Base-by-base conservation (phyloP, 2,329 filamentous ascomycete genomes). In the Fusarium sambucinum region DNA sequence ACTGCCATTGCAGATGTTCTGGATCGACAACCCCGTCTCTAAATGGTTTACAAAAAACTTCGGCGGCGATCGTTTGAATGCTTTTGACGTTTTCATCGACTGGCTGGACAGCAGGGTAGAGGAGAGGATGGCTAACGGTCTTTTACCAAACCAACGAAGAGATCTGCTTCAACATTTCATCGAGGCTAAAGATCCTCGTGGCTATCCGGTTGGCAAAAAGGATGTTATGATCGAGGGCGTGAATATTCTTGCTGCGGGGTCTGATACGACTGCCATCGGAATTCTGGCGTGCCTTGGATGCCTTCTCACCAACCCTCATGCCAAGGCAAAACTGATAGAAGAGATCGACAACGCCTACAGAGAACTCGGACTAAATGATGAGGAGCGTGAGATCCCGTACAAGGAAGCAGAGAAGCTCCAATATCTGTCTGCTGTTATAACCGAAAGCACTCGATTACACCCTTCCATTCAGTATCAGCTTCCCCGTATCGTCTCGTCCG, bases 381-480 rank as follows among this genome's bases (percentile, higher is more conserved):
- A 55, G 42, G 37, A 53, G 3, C 63, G 63, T 9, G 47, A 67
- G 13, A 57, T 67, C 13, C 51, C 48, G 4, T 64, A 57, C 40
- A 67, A 61, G 23, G 52, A 67, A 25, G 55, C 60, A 3, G 63
- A 52, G 14, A 57, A 52, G 7, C 29, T 67, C 8, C 52, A 55
- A 2, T 64, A 61, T 25, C 44, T 67, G 16, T 59, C 52, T 17
- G 52, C 60, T 6, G 52, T 67, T 16, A 19, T 64, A 4, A 27
- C 19, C 8, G 63, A 67, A 23, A 67, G 63, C 14, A 59, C 50
- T 2, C 48, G 60, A 3, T 21, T 67, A 0, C 57, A 56, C 21
- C 60, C 60, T 3, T 67, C 60, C 3, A 64, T 64, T 6, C 63
- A 63, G 11, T 67, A 67, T 10, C 63, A 67, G 10, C 63, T 67